Conservation (phyloP, 495 filamentous ascomycete genomes). For the Chlorociboria aeruginascens region DNA sequence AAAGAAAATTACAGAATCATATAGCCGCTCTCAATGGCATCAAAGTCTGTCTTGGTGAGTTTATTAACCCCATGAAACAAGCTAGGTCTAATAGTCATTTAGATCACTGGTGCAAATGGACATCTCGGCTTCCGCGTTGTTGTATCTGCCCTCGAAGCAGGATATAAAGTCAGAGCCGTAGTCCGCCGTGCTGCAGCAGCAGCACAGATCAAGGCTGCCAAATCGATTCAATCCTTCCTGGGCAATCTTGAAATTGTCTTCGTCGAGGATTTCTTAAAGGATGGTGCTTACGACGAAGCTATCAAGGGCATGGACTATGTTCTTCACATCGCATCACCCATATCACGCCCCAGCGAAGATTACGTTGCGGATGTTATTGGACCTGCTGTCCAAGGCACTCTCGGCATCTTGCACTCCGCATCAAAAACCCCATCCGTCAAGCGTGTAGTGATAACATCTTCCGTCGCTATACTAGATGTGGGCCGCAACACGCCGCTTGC, state of each 20-base stretch:
- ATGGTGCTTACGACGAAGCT: slow-evolving; percentile 31
- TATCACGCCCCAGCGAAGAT: slow-evolving; percentile 2
- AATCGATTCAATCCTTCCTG: slow-evolving; percentile 17
- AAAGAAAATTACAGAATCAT: too few relatives aligned
- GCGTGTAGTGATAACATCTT: slow-evolving; percentile 30
- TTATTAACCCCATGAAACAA: not conserved
- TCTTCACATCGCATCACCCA: slow-evolving; percentile 36
- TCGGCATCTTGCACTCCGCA: slow-evolving; percentile 27
- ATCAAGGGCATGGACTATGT: slow-evolving; percentile 33
- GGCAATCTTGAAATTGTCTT: slow-evolving; percentile 24
- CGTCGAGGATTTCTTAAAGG: slow-evolving; percentile 32
- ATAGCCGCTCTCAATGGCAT: not conserved
- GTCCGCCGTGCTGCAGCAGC: slow-evolving; percentile 26
- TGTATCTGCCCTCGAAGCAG: slow-evolving; percentile 21
- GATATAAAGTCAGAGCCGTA: slow-evolving; percentile 31
- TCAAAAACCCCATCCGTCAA: slow-evolving; percentile 21
- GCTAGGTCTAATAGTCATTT: not conserved
- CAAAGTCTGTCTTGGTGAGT: not conserved
- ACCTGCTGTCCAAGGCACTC: slow-evolving; percentile 28
- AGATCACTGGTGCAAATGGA: slow-evolving; percentile 20
- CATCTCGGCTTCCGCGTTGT: slow-evolving; percentile 16
- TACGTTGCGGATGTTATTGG: slow-evolving; percentile 17
- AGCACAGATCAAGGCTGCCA: slow-evolving; percentile 14
- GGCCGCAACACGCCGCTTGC: not conserved
- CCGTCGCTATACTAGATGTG: slow-evolving; percentile 14